These are phyloP conservation scores for Pseudonitzschia multistriata DNA, from an alignment of 108 stramenopile genomes.

Conservation along the genomic window DNA sequence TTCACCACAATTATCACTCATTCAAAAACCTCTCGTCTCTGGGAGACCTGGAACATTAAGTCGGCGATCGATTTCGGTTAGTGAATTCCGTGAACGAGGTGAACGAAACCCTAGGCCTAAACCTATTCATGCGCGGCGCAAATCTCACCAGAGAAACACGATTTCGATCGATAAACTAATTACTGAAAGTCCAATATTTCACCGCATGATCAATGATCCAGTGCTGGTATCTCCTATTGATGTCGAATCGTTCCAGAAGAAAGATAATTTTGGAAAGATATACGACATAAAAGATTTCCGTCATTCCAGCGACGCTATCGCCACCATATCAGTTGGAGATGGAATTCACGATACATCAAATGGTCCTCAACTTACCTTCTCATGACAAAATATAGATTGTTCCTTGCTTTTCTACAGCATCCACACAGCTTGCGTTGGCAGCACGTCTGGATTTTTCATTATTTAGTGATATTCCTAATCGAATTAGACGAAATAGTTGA, in stretches of 20 bases:
- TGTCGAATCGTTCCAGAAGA: neutral
- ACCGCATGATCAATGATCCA: neutral
- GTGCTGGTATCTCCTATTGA: slow-evolving; percentile 1
- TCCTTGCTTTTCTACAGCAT: neutral
- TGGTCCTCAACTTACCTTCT: neutral
- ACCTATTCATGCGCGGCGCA: slow-evolving; percentile 6
- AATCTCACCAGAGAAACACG: slow-evolving; percentile 33
- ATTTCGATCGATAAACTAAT: slow-evolving; percentile 22
- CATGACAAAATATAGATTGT: neutral
- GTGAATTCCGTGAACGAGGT: neutral
- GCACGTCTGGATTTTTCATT: too few species aligned
- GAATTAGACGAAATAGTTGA: too few species aligned
- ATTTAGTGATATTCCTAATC: too few species aligned
- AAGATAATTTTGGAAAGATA: neutral
- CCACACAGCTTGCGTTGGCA: too few species aligned
- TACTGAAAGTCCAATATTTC: slow-evolving; percentile 1
- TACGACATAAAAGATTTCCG: neutral
- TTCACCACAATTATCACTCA: neutral
- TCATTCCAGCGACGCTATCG: neutral
- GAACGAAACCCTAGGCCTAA: neutral
- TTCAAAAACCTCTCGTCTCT: slow-evolving; percentile 3
- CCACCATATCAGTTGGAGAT: too few species aligned
- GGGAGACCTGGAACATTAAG: neutral
- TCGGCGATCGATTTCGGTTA: slow-evolving; percentile 3
- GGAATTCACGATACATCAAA: neutral